Evolutionary conservation across 1,284 basidiomycete species (phyloP), one percentile per base, ranked within the genome.

Genomic region (Schizophyllum commune): DNA sequence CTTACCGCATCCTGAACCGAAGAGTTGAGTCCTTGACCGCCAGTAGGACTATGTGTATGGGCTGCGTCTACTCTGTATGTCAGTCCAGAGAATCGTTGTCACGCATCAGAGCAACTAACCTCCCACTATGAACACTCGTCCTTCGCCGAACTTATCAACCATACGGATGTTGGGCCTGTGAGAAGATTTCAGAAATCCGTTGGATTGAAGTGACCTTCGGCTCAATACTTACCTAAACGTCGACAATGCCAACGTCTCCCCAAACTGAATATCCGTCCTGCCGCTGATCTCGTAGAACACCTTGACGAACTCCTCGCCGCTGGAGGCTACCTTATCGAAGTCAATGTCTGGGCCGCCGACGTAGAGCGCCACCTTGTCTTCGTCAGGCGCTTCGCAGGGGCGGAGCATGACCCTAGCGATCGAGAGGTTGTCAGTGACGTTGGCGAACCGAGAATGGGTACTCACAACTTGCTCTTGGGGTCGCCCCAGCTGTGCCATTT

Each of bases 1-100:
- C 27, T 20, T 21, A 75, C 68, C 3, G 75, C 66, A 63, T 79
- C 77, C 61, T 78, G 76, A 9, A 77, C 66, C 8, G 61, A 58
- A 56, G 61, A 51, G 51, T 60, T 62, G 61, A 64, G 62, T 7
- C 63, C 63, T 61, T 64, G 63, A 9, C 63, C 63, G 27, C 61
- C 63, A 11, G 61, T 55, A 32, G 61, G 63, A 8, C 63, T 60
- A 20, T 62, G 63, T 20, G 54, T 62, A 57, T 64, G 63, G 7
- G 60, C 61, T 0, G 63, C 56, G 27, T 64, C 63, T 65, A 19
- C 53, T 39, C 33, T 15, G 34, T 8, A 52, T 27, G 33, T 47
- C 4, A 21, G 19, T 9, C n/a, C 19, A 39, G 55, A 21, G 51
- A 17, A 19, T n/a, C 20, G 9, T 9, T 22, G 1, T 57, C 9